phyloP scores from a whole-genome alignment of 768 basidiomycete genomes.

The Glaciozyma antarctica region DNA sequence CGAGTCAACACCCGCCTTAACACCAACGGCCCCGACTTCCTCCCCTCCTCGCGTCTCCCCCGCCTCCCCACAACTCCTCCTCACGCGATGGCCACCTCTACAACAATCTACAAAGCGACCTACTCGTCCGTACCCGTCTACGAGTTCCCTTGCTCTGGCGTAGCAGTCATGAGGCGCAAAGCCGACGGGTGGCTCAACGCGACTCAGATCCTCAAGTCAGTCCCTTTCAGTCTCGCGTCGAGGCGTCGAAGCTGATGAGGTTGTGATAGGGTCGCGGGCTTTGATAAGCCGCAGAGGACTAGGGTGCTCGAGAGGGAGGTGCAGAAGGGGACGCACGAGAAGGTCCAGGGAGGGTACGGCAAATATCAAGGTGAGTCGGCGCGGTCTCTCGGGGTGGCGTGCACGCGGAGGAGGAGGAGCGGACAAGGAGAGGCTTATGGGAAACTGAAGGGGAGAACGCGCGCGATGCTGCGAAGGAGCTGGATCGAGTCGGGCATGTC shows the following conservation, averaged over 20 bases:
- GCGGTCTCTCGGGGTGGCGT: not conserved
- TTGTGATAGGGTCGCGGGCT: constrained; percentile 63
- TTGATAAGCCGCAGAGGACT: constrained; percentile 97
- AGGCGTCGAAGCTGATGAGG: no score
- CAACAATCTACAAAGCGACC: constrained; percentile 30
- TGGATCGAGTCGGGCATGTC: no score
- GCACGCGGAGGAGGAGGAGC: not conserved
- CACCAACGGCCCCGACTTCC: not conserved
- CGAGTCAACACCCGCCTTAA: not conserved
- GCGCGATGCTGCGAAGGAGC: not conserved
- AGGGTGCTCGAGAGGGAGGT: constrained; percentile 95
- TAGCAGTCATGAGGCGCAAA: constrained; percentile 95
- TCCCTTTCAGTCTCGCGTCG: no score
- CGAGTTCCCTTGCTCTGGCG: constrained; percentile 45
- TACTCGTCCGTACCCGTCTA: constrained; percentile 36
- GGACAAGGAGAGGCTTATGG: not conserved
- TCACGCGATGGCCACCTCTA: not conserved
- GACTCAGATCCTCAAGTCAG: constrained; percentile 81
- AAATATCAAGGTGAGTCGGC: constrained; percentile 86
- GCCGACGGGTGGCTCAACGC: constrained; percentile 98
- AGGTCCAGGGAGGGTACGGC: constrained; percentile 98
- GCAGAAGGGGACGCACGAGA: constrained; percentile 97
- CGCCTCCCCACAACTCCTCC: not conserved
- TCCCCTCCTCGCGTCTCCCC: not conserved
- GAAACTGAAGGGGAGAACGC: not conserved